These are phyloP conservation scores for Trifolium subterraneum DNA, from an alignment of 306 rosid species.

Conservation along the genomic window DNA sequence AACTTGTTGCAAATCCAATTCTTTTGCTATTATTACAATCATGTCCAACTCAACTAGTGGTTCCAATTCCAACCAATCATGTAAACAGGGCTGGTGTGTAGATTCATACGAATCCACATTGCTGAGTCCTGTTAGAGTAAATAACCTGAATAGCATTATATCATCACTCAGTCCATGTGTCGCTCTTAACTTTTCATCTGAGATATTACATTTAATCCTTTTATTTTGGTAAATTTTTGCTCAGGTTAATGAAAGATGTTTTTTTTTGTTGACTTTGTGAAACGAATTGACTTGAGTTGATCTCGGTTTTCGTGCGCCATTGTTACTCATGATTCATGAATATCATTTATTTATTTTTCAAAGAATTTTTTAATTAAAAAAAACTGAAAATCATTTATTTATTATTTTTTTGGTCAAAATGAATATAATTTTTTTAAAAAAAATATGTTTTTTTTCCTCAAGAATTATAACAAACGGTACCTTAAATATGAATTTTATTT, in stretches of 20 bases:
- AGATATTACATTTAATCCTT: conserved; percentile 34
- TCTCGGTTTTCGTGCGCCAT: not conserved
- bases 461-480: not conserved
- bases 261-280: too few species aligned
- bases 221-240: not conserved
- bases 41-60: conserved; percentile 48
- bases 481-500: not conserved
- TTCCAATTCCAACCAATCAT: conserved; percentile 16
- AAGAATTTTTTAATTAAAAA: too few species aligned
- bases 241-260: not conserved
- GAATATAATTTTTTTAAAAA: not conserved
- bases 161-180: conserved; percentile 40
- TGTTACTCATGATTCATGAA: not conserved
- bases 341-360: too few species aligned
- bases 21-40: not conserved
- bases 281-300: not conserved
- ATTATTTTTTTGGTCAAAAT: too few species aligned
- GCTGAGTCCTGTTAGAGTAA: conserved; percentile 13
- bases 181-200: conserved; percentile 1
- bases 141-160: conserved; percentile 43
- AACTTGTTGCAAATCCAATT: not conserved
- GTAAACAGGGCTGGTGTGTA: not conserved
- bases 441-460: not conserved
- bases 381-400: too few species aligned
- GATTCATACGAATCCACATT: conserved; percentile 35